Evolutionary conservation across 2,329 filamentous ascomycete species (phyloP).

Genomic region (Xylariaceae sp.): DNA sequence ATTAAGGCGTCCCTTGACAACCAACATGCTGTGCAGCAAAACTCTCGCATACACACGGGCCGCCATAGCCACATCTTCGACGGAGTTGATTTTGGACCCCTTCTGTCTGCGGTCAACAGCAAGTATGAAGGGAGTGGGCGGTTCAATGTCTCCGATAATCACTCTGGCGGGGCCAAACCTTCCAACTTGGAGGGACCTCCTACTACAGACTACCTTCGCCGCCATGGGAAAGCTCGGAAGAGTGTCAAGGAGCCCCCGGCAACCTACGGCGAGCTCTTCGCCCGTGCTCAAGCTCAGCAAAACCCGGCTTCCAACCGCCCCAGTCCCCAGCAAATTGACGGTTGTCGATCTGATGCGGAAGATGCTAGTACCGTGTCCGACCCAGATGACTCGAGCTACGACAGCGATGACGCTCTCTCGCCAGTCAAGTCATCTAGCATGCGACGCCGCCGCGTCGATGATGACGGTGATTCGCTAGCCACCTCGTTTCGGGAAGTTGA

Average conservation of each 20-base stretch:
- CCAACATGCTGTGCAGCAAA: conserved; percentile 19
- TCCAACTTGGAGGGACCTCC: conserved; percentile 34
- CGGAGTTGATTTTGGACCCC: conserved; percentile 49
- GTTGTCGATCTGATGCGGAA: conserved; percentile 40
- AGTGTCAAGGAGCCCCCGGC: conserved; percentile 33
- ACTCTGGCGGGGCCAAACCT: conserved; percentile 28
- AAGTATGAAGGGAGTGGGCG: conserved; percentile 54
- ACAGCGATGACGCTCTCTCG: conserved; percentile 44
- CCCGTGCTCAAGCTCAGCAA: conserved; percentile 33
- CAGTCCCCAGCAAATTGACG: conserved; percentile 37
- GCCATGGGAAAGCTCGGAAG: conserved; percentile 39
- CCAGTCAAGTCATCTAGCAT: conserved; percentile 43
- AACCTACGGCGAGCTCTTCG: conserved; percentile 34
- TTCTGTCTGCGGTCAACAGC: conserved; percentile 48
- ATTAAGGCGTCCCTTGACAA: conserved; percentile 44
- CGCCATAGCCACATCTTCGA: conserved; percentile 47
- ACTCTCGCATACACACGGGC: conserved; percentile 21
- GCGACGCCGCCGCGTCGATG: conserved; percentile 40
- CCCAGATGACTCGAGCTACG: conserved; percentile 48
- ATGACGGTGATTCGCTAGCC: conserved; percentile 48
- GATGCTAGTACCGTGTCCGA: conserved; percentile 51
- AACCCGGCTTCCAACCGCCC: conserved; percentile 32
- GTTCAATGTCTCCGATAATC: conserved; percentile 42
- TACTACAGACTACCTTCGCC: conserved; percentile 44
- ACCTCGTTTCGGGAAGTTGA: conserved; percentile 48